A percentile compares a stretch with the other conserved stretches of the same genome.
Conservation (phyloP, 2,329 filamentous ascomycete genomes). For the Penicillium verrucosum region DNA sequence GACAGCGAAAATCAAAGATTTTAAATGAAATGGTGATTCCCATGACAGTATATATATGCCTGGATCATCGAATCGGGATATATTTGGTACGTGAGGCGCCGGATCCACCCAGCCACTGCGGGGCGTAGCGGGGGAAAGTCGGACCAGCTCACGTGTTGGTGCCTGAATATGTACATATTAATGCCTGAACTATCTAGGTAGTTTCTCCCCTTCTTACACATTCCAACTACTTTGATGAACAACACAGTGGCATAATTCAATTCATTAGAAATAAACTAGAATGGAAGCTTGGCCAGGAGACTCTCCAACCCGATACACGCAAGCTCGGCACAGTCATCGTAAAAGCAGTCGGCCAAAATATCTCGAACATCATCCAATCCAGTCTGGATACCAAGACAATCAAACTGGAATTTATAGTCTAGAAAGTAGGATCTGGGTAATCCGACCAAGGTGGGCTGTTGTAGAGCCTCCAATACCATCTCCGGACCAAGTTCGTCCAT, state of each 20-base stretch:
- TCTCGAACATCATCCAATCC: not conserved
- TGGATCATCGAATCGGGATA: too few species aligned
- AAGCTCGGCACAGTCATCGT: not conserved
- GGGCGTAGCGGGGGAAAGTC: too few species aligned
- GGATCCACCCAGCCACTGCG: too few species aligned
- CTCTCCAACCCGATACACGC: not conserved
- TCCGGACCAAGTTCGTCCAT: not conserved
- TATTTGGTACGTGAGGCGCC: not conserved
- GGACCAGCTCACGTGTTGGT: too few species aligned
- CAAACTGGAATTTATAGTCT: not conserved
- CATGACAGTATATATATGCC: too few species aligned
- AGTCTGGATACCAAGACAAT: not conserved
- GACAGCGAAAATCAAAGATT: not conserved
- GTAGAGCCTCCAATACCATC: not conserved
- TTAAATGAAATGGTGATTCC: not conserved
- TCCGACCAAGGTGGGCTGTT: not conserved
- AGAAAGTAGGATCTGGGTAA: not conserved
- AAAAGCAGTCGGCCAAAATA: not conserved
- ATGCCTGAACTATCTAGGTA: too few species aligned
- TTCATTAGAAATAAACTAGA: not conserved
- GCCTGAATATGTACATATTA: too few species aligned
- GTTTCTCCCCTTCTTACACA: not conserved
- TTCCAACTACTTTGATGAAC: not conserved
- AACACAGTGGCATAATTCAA: too few species aligned
- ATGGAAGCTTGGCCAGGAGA: not conserved